Evolutionary conservation across 345 rosid genomes (phyloP).

Genomic region (Luvunga scandens): DNA sequence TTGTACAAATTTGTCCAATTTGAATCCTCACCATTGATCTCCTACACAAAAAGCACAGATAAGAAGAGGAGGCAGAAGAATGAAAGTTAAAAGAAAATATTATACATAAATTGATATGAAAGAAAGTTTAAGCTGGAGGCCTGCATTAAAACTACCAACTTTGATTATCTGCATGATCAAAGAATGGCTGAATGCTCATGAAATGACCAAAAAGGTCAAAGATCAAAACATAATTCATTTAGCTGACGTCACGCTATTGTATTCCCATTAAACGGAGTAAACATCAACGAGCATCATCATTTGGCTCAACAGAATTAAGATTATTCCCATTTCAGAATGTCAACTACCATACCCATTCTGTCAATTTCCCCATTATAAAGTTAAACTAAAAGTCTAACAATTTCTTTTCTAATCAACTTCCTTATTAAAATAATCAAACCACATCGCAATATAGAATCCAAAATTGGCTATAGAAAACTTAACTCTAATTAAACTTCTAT

Average conservation of each 20-base stretch:
- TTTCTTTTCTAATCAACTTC: neutral
- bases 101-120: neutral
- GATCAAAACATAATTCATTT: neutral
- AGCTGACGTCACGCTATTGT: neutral
- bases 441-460: neutral
- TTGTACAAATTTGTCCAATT: constrained; percentile 37
- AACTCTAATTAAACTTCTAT: neutral
- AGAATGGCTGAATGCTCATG: neutral
- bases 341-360: neutral
- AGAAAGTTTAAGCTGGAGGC: neutral
- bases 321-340: neutral
- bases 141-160: neutral
- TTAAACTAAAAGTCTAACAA: neutral
- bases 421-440: neutral
- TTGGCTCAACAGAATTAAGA: neutral
- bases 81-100: neutral
- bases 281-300: neutral
- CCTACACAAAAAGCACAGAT: constrained; percentile 32
- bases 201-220: neutral
- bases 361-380: neutral
- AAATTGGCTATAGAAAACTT: neutral
- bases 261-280: neutral
- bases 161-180: neutral
- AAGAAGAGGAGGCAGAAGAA: constrained; percentile 7
- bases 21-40: constrained; percentile 46